Percentiles rank a stretch among this genome's conserved stretches.
phyloP scores from a whole-genome alignment of 1,139 yeast genomes.

The Blastobotrys malaysiensis region DNA sequence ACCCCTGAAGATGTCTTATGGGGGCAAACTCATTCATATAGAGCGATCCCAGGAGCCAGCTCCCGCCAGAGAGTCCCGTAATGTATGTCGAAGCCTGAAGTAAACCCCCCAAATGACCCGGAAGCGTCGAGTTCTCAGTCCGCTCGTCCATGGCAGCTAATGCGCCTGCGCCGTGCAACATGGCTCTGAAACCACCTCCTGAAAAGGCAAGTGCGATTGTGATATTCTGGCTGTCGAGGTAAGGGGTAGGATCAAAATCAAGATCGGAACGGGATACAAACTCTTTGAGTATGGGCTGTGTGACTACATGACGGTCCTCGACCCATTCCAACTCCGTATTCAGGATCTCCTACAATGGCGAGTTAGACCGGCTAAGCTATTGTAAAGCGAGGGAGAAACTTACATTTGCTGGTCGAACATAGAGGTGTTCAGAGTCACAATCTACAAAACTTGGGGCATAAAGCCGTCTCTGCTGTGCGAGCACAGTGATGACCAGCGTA shows the following conservation, averaged over 20 bases:
- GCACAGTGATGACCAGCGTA: not conserved
- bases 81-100: constrained; percentile 74
- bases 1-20: constrained; percentile 49
- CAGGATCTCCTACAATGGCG: not conserved
- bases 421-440: not conserved
- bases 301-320: not conserved
- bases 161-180: constrained; percentile 77
- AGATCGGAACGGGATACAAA: not conserved
- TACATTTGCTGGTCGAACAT: not conserved
- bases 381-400: not conserved
- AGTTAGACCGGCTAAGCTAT: not conserved
- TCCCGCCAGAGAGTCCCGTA: constrained; percentile 84
- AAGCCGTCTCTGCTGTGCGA: not conserved
- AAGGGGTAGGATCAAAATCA: not conserved
- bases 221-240: not conserved
- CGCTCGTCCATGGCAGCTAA: constrained; percentile 68
- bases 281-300: not conserved
- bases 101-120: constrained; percentile 71
- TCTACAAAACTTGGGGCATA: not conserved
- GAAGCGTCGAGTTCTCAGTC: constrained; percentile 47
- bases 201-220: constrained; percentile 61
- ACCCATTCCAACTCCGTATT: not conserved
- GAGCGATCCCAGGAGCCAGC: constrained; percentile 83
- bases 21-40: constrained; percentile 55
- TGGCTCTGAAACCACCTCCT: constrained; percentile 84